Percentiles rank a stretch among this genome's conserved stretches.
Conservation (phyloP, 495 filamentous ascomycete genomes). For the Tuber melanosporum region DNA sequence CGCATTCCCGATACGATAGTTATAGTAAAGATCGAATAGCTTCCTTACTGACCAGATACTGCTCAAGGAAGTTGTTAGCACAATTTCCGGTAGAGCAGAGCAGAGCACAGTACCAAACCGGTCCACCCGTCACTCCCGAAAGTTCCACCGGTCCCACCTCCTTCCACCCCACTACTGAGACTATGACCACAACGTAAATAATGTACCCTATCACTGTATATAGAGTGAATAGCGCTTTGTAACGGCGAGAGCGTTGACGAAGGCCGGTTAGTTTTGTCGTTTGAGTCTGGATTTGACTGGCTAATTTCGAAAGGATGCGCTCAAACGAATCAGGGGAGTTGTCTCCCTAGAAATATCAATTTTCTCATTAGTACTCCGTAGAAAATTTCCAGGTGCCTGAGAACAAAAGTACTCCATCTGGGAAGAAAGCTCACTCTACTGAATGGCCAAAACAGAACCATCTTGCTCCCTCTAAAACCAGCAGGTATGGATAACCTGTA, state of each 20-base stretch:
- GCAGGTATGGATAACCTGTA: conserved; percentile 8
- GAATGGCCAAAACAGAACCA: conserved; percentile 79
- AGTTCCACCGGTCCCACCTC: conserved; percentile 70
- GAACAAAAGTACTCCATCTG: neutral
- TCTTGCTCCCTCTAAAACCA: conserved; percentile 42
- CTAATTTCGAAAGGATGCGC: conserved; percentile 73
- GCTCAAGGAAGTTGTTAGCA: conserved; percentile 15
- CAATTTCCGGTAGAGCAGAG: neutral
- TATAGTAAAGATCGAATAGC: conserved; percentile 54
- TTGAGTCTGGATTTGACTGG: conserved; percentile 68
- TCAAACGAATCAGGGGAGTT: conserved; percentile 89
- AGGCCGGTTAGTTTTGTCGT: conserved; percentile 64
- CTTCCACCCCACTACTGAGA: conserved; percentile 78
- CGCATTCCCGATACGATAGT: conserved; percentile 65
- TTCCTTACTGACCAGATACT: conserved; percentile 44
- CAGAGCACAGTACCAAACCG: conserved; percentile 54
- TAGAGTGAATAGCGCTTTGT: conserved; percentile 80
- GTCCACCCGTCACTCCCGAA: conserved; percentile 68
- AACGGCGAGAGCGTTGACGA: conserved; percentile 64
- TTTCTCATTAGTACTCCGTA: neutral
- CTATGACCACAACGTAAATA: conserved; percentile 68
- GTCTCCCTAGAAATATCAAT: conserved; percentile 53
- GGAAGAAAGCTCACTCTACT: conserved; percentile 51
- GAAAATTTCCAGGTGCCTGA: neutral
- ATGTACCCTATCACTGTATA: conserved; percentile 88